Percentiles rank a stretch among this genome's conserved stretches.
Conservation (phyloP, 2,329 filamentous ascomycete species). For the Botrytis pseudocinerea region DNA sequence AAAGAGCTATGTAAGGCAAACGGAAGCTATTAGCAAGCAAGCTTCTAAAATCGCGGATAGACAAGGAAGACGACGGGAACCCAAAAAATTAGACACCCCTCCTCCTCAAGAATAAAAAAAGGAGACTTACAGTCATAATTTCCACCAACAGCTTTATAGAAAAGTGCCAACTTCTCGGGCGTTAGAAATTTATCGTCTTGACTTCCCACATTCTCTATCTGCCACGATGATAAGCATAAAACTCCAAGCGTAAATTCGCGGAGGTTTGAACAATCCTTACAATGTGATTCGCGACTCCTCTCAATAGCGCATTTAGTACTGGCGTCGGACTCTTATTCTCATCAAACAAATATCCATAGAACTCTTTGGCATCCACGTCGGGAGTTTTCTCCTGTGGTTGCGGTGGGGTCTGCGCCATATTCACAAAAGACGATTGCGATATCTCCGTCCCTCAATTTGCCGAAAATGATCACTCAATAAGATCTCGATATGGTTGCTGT, state of each 20-base stretch:
- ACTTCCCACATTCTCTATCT: conserved; percentile 62
- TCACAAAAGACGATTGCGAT: conserved; percentile 24
- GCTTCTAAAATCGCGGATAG: conserved; percentile 9
- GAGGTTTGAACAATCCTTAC: conserved; percentile 52
- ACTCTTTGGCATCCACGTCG: conserved; percentile 36
- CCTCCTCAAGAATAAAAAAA: neutral
- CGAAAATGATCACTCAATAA: conserved; percentile 1
- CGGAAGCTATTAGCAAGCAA: conserved; percentile 26
- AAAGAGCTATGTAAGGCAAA: conserved; percentile 56
- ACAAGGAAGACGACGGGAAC: conserved; percentile 7
- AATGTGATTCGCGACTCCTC: conserved; percentile 68
- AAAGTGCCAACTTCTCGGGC: conserved; percentile 71
- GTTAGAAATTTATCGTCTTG: conserved; percentile 55
- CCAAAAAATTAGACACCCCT: neutral
- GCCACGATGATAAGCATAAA: conserved; percentile 28
- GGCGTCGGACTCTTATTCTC: conserved; percentile 66
- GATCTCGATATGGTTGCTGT: neutral
- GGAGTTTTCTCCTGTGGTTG: conserved; percentile 29
- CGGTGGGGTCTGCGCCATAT: conserved; percentile 21
- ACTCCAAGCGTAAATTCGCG: neutral
- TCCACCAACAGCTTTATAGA: conserved; percentile 73
- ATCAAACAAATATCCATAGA: conserved; percentile 69
- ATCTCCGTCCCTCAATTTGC: neutral
- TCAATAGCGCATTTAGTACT: conserved; percentile 65
- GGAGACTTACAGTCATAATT: conserved; percentile 64